These are phyloP conservation scores for Tulasnella sp. DNA, from an alignment of 768 basidiomycete genomes.

Conservation along the genomic window DNA sequence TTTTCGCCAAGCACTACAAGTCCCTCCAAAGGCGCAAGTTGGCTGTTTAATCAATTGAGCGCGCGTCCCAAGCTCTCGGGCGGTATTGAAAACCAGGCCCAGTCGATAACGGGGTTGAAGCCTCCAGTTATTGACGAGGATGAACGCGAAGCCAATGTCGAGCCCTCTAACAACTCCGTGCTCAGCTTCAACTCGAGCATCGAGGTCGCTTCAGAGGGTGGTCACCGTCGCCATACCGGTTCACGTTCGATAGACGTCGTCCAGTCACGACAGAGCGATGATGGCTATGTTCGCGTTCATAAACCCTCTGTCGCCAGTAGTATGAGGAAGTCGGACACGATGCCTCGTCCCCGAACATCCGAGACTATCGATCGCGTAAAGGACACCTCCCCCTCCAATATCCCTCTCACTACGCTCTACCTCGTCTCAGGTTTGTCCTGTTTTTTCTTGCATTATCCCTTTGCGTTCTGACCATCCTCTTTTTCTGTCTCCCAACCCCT, in stretches of 20 bases:
- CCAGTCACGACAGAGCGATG: not conserved
- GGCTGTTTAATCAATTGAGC: slow-evolving; percentile 10
- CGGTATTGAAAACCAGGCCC: not conserved
- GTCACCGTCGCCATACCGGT: not conserved
- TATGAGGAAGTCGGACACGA: slow-evolving; percentile 9
- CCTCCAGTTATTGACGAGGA: slow-evolving; percentile 10
- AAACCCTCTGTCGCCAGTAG: not conserved
- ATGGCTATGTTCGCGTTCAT: not conserved
- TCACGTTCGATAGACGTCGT: not conserved
- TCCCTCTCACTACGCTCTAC: slow-evolving; percentile 24
- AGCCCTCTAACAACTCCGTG: slow-evolving; percentile 6
- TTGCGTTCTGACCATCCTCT: not conserved
- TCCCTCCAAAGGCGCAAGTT: slow-evolving; percentile 1
- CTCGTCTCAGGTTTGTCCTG: slow-evolving; percentile 27
- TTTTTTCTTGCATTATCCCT: not conserved
- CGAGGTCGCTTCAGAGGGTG: not conserved
- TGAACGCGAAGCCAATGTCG: not conserved
- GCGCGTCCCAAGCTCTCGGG: not conserved
- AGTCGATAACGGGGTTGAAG: not conserved
- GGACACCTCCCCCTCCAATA: not conserved
- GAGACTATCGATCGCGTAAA: slow-evolving; percentile 1
- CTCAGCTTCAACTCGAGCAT: slow-evolving; percentile 10
- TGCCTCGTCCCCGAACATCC: not conserved
- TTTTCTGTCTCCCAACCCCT: not conserved
- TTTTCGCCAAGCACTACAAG: not conserved